Evolutionary conservation across 2,329 filamentous ascomycete genomes (phyloP), one percentile per base, ranked within the genome.

Genomic region (Xylariaceae sp.): DNA sequence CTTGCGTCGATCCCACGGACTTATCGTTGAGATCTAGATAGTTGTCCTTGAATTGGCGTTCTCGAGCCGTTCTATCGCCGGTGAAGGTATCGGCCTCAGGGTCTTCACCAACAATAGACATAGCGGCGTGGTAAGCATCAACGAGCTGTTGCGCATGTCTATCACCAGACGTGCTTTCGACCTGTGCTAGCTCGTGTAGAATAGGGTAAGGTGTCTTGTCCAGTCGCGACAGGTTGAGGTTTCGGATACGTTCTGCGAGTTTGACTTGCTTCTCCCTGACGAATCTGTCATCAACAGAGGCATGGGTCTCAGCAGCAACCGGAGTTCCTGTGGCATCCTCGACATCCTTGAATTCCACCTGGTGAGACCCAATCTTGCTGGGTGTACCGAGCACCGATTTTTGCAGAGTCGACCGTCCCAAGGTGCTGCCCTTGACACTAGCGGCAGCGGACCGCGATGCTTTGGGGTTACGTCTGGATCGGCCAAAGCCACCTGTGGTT

Each of bases 331-430:
- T 78, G 39, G 76, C 75, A 41, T 82, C 78, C 47, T 84, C 78
- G 10, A 87, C 75, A 58, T 92, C 87, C 14, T 83, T 78, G 62
- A 91, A 90, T 48, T 83, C 78, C 31, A 79, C 65, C 46, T 80
- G 71, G 55, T 90, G 82, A 14, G 78, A 72, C 31, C 86, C 83
- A 50, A 87, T 81, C 53, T 80, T 78, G 59, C 81, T 86, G 11
- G 90, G 84, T 22, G 85, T 83, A 42, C 92, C 92, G 66, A 97
- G 94, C 47, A 96, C 87, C 10, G 92, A 96, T 60, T 86, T 88
- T 51, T 87, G 85, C 61, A 95, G 75, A 45, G 77, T 82, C 11
- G 89, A 89, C 49, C 75, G 75, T 47, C 78, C 79, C 49, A 82
- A 87, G 15, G 82, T 72, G 63, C 83, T 85, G 55, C 75, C 73